Evolutionary conservation across 441 rosid species (phyloP).

Genomic region (Erysimum pusillum): DNA sequence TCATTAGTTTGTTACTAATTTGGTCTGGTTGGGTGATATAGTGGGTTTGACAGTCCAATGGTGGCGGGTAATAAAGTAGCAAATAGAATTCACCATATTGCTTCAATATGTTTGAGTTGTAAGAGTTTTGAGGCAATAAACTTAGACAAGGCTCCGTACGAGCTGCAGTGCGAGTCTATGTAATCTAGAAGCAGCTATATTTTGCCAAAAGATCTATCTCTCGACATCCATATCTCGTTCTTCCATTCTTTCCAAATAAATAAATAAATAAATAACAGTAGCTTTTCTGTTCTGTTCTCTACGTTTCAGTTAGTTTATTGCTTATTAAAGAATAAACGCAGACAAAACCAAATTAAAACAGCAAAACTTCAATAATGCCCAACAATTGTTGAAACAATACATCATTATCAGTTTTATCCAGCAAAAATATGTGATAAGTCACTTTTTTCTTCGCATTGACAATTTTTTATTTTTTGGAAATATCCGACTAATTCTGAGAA

Average conservation of each 20-base stretch:
- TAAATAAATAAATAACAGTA: conserved; percentile 2
- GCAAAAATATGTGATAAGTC: neutral
- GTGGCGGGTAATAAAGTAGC: neutral
- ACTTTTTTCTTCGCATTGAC: neutral
- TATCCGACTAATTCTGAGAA: neutral
- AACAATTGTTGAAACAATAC: neutral
- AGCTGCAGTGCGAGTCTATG: conserved; percentile 38
- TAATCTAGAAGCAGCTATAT: conserved; percentile 32
- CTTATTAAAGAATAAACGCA: neutral
- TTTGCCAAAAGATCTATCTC: conserved; percentile 45
- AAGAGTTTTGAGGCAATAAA: too few relatives aligned
- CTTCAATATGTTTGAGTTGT: too few relatives aligned
- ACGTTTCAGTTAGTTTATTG: neutral
- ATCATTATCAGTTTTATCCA: neutral
- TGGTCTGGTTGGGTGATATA: neutral
- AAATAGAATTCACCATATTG: too few relatives aligned
- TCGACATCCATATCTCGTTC: conserved; percentile 39
- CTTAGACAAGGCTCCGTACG: conserved; percentile 29
- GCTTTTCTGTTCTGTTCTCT: neutral
- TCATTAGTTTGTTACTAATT: neutral
- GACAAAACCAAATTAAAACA: neutral
- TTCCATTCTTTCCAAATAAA: neutral
- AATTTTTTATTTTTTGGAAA: neutral
- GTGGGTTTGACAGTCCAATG: neutral
- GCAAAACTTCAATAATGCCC: neutral